A percentile compares a stretch with the other conserved stretches of the same genome.
These are phyloP conservation scores for Metschnikowia aberdeeniae DNA, from an alignment of 805 yeast genomes.

Conservation along the genomic window DNA sequence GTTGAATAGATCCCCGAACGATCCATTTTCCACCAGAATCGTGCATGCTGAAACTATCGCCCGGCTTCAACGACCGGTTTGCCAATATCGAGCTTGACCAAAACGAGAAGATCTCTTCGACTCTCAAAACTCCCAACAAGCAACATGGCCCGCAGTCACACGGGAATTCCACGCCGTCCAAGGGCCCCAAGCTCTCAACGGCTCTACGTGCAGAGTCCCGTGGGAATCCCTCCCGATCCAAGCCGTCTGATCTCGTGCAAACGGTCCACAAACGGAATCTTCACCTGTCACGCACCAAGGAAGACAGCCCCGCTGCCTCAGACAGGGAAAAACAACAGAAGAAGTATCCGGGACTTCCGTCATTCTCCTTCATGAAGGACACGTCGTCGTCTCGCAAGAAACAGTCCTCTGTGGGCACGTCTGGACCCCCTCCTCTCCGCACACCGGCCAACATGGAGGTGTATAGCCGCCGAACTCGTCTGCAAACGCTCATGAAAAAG, in stretches of 20 bases:
- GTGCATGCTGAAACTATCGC: slow-evolving; percentile 16
- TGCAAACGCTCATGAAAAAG: slow-evolving; percentile 12
- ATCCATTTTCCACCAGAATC: neutral
- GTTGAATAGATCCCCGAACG: neutral
- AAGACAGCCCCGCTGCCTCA: neutral
- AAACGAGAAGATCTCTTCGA: neutral
- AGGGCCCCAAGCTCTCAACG: slow-evolving; percentile 17
- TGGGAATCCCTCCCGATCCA: slow-evolving; percentile 3
- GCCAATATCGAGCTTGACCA: slow-evolving; percentile 27
- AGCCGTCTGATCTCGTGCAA: neutral
- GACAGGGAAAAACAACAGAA: slow-evolving; percentile 7
- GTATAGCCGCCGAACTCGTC: slow-evolving; percentile 9
- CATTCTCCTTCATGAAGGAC: slow-evolving; percentile 38
- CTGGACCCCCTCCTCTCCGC: slow-evolving; percentile 6
- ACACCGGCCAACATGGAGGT: slow-evolving; percentile 14
- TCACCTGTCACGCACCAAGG: slow-evolving; percentile 6
- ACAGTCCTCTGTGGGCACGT: slow-evolving; percentile 13
- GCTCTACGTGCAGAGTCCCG: slow-evolving; percentile 23
- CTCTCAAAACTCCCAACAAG: slow-evolving; percentile 9
- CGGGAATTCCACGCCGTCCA: slow-evolving; percentile 16
- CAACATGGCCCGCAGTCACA: neutral
- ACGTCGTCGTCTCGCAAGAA: slow-evolving; percentile 37
- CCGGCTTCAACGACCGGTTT: slow-evolving; percentile 29
- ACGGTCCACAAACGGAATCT: slow-evolving; percentile 12
- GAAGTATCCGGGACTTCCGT: slow-evolving; percentile 13